phyloP scores from a whole-genome alignment of 768 basidiomycete genomes.

The Agrocybe praecox region DNA sequence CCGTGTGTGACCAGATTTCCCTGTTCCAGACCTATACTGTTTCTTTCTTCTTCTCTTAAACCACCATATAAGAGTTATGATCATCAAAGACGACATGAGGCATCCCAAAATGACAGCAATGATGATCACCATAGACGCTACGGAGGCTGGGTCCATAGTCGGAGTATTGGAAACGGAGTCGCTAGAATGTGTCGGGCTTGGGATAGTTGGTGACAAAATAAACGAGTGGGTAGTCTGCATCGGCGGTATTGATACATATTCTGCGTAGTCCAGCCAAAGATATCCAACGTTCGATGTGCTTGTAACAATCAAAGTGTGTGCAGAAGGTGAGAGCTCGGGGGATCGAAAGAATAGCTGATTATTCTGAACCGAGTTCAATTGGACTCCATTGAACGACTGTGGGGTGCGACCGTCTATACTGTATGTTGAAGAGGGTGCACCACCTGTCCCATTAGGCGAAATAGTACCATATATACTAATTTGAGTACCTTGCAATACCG shows the following conservation, averaged over 20 bases:
- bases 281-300: neutral
- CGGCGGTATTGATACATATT: neutral
- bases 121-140: too few species aligned
- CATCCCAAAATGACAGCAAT: too few species aligned
- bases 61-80: too few species aligned
- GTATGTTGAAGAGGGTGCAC: neutral
- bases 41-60: too few species aligned
- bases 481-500: neutral
- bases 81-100: too few species aligned
- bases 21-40: too few species aligned
- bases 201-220: too few species aligned
- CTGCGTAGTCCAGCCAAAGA: neutral
- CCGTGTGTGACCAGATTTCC: too few species aligned
- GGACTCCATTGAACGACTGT: neutral
- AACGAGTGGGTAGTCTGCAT: too few species aligned
- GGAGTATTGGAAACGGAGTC: too few species aligned
- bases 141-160: too few species aligned
- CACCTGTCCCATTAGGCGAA: neutral
- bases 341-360: neutral
- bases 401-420: neutral
- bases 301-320: neutral
- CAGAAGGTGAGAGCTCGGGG: neutral
- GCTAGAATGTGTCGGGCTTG: too few species aligned
- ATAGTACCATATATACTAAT: neutral
- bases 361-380: neutral